Percentiles rank a stretch among this genome's conserved stretches.
phyloP scores from a whole-genome alignment of 768 basidiomycete genomes.

The Pulveroboletus sp. region DNA sequence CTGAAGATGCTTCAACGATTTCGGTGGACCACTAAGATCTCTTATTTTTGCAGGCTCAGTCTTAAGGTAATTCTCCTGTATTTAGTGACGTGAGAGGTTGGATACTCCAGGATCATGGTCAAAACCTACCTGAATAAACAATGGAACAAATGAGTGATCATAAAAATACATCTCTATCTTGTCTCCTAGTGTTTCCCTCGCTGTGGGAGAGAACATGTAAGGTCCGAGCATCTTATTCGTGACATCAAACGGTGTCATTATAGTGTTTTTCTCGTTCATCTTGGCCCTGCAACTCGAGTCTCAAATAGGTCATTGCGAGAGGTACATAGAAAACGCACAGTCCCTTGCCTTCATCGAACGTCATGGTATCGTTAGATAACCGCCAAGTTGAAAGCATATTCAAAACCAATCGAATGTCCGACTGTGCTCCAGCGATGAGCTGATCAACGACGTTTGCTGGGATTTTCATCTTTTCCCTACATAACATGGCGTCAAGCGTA shows the following conservation, averaged over 20 bases:
- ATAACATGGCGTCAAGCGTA: neutral
- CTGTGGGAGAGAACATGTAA: constrained; percentile 80
- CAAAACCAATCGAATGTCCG: constrained; percentile 94
- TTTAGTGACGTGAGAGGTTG: constrained; percentile 25
- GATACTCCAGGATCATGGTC: neutral
- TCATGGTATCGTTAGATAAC: constrained; percentile 73
- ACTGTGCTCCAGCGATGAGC: constrained; percentile 82
- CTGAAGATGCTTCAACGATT: constrained; percentile 65
- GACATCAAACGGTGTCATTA: constrained; percentile 90
- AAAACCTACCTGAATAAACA: constrained; percentile 81
- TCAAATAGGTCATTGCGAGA: constrained; percentile 1
- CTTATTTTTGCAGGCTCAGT: constrained; percentile 62
- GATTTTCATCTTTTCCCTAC: constrained; percentile 90
- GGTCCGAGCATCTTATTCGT: constrained; percentile 88
- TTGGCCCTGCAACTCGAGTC: constrained; percentile 50
- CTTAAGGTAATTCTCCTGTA: constrained; percentile 88
- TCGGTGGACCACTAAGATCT: constrained; percentile 57
- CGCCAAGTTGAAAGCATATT: constrained; percentile 99
- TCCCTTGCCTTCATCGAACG: constrained; percentile 88
- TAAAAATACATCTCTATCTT: constrained; percentile 98
- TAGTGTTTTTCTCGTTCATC: constrained; percentile 88
- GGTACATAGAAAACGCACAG: constrained; percentile 50
- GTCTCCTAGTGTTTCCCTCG: constrained; percentile 76
- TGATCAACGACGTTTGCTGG: constrained; percentile 89
- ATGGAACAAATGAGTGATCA: constrained; percentile 88